phyloP scores from a whole-genome alignment of 2,329 filamentous ascomycete genomes.

The Rachicladosporium sp. region DNA sequence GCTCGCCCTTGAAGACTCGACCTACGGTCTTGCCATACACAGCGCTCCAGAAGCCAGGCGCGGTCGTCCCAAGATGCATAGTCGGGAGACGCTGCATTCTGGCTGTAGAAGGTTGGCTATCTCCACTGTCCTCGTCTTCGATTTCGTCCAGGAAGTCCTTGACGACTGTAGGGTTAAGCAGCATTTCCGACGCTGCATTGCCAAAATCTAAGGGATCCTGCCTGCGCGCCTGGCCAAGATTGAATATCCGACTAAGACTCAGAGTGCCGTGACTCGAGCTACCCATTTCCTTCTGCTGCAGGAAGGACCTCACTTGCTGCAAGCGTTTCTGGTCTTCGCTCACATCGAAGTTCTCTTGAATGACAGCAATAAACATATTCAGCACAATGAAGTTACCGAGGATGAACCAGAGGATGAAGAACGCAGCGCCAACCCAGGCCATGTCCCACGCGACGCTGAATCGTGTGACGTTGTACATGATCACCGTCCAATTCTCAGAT shows the following conservation, averaged over 20 bases:
- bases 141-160: conserved; percentile 82
- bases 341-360: conserved; percentile 98
- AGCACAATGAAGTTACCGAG: conserved; percentile 88
- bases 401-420: conserved; percentile 92
- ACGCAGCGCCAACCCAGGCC: conserved; percentile 85
- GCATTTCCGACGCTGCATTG: conserved; percentile 84
- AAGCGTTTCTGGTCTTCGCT: conserved; percentile 96
- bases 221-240: conserved; percentile 48
- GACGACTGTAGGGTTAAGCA: conserved; percentile 90
- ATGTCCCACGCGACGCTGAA: conserved; percentile 54
- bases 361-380: conserved; percentile 99
- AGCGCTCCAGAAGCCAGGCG: conserved; percentile 12
- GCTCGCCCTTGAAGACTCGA: conserved; percentile 44
- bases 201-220: conserved; percentile 86
- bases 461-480: conserved; percentile 70
- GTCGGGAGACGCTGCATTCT: conserved; percentile 2
- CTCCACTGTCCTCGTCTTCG: conserved; percentile 6
- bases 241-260: conserved; percentile 54
- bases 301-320: conserved; percentile 88
- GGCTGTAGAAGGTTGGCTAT: background rate
- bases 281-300: conserved; percentile 80
- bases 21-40: conserved; percentile 14
- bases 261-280: conserved; percentile 56
- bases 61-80: conserved; percentile 4
- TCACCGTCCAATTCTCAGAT: conserved; percentile 87